Conservation (phyloP, 2,329 filamentous ascomycete species). For the Grosmannia huntii region DNA sequence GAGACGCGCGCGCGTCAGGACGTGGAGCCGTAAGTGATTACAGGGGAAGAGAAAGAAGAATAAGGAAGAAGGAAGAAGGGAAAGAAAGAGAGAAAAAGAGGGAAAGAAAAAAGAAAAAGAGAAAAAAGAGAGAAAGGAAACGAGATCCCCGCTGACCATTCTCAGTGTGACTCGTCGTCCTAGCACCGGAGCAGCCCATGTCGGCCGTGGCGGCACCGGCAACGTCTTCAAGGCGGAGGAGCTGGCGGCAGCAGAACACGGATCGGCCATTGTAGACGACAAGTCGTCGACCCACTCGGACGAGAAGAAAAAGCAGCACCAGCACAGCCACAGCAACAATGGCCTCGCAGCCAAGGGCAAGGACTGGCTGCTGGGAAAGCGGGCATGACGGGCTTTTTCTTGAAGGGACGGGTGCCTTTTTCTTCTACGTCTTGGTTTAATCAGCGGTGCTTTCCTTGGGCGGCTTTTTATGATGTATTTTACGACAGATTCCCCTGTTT, state of each 20-base stretch:
- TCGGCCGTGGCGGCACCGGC: conserved; percentile 63
- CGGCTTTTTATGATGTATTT: neutral
- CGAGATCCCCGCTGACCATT: neutral
- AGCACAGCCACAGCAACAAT: conserved; percentile 13
- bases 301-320: conserved; percentile 4
- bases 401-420: no score
- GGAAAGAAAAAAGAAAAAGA: no score
- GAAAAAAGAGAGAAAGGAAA: no score
- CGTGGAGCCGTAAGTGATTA: conserved; percentile 50
- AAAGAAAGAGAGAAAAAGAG: no score
- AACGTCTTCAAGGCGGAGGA: conserved; percentile 47
- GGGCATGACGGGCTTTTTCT: neutral
- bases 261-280: conserved; percentile 18
- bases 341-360: conserved; percentile 30
- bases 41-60: no score
- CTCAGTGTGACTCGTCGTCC: conserved; percentile 40
- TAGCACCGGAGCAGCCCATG: conserved; percentile 48
- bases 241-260: conserved; percentile 13
- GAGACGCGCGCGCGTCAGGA: conserved; percentile 75
- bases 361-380: conserved; percentile 35
- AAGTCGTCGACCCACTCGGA: neutral
- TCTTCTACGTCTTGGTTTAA: neutral
- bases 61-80: no score
- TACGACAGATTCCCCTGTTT: neutral
- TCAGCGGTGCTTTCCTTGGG: neutral